Conservation (phyloP, 1,139 yeast genomes). For the Pneumocystis murina region DNA sequence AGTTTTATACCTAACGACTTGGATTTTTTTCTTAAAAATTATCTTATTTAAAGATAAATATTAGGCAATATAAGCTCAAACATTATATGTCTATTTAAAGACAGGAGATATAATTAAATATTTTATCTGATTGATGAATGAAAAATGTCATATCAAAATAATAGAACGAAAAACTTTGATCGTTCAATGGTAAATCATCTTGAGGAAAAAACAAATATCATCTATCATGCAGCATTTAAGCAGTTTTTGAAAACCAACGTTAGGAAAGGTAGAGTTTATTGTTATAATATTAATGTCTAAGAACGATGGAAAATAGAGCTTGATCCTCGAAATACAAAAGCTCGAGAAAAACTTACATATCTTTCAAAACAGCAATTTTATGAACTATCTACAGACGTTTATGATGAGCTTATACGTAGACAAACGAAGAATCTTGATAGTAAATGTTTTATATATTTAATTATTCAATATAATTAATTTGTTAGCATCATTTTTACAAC, state of each 20-base stretch:
- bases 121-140: not conserved
- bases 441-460: not conserved
- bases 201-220: not conserved
- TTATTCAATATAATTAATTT: not conserved
- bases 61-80: too few relatives aligned
- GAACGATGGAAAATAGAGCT: not conserved
- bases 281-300: not conserved
- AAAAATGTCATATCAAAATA: not conserved
- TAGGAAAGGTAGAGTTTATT: conserved; percentile 1
- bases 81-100: too few relatives aligned
- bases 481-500: conserved; percentile 38
- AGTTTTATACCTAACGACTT: not conserved
- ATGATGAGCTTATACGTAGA: conserved; percentile 74
- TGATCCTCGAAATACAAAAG: conserved; percentile 30
- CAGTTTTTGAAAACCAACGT: not conserved
- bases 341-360: conserved; percentile 70
- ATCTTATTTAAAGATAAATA: not conserved
- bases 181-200: not conserved
- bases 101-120: not conserved
- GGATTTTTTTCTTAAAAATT: not conserved
- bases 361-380: conserved; percentile 71
- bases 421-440: conserved; percentile 15
- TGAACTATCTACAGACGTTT: conserved; percentile 84
- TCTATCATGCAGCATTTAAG: conserved; percentile 1
- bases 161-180: not conserved